These are phyloP conservation scores for Schrenkiella parvula DNA, from an alignment of 345 rosid genomes.

Conservation along the genomic window DNA sequence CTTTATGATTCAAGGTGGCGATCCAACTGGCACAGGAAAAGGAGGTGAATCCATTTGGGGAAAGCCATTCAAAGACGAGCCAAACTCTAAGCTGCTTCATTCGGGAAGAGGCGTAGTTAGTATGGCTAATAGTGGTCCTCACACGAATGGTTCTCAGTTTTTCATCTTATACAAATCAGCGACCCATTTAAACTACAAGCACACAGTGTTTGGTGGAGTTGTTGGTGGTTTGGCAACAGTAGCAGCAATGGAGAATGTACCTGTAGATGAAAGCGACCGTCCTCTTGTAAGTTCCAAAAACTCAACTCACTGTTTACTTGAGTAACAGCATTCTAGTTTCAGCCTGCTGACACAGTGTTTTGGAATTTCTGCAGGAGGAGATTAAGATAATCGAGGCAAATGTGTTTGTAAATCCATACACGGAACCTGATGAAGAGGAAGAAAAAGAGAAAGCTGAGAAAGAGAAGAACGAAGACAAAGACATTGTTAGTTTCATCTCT, in stretches of 20 bases:
- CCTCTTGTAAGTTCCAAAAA: conserved; percentile 59
- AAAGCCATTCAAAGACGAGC: conserved; percentile 89
- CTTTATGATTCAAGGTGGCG: conserved; percentile 99
- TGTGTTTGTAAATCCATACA: conserved; percentile 82
- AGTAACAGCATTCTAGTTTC: background rate
- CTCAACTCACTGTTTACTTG: background rate
- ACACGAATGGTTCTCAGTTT: conserved; percentile 95
- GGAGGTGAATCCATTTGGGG: conserved; percentile 99
- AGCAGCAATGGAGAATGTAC: conserved; percentile 87
- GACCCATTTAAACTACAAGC: conserved; percentile 86
- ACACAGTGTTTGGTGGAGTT: conserved; percentile 89
- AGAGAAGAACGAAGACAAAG: conserved; percentile 44
- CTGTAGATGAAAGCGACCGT: conserved; percentile 74
- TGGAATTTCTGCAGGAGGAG: conserved; percentile 60
- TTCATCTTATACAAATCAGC: conserved; percentile 98
- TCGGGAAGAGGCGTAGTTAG: conserved; percentile 93
- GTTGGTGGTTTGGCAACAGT: conserved; percentile 87
- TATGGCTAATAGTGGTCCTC: conserved; percentile 98
- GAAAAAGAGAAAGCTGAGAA: conserved; percentile 60
- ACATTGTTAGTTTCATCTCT: conserved; percentile 53
- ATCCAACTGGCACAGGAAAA: conserved; percentile 87
- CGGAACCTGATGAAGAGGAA: conserved; percentile 76
- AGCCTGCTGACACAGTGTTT: conserved; percentile 4
- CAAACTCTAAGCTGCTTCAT: conserved; percentile 85
- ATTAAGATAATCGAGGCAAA: conserved; percentile 71